A percentile compares a stretch with the other conserved stretches of the same genome.
phyloP scores from a whole-genome alignment of 2,329 filamentous ascomycete genomes.

The Ascochyta viciae-villosae region DNA sequence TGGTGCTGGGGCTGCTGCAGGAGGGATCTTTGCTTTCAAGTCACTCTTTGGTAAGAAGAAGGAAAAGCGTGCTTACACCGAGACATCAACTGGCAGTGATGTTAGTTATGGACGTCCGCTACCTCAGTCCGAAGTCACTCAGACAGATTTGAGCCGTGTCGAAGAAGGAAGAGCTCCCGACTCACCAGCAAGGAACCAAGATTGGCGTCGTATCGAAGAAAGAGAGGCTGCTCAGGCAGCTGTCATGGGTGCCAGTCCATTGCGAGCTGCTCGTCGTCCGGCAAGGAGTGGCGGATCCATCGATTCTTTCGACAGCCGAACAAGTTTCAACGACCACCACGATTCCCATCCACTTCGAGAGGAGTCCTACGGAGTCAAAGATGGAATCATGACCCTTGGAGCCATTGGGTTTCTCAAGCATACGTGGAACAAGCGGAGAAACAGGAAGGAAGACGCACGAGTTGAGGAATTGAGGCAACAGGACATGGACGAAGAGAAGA shows the following conservation, averaged over 20 bases:
- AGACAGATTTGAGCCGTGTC: conserved; percentile 56
- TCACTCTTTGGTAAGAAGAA: conserved; percentile 67
- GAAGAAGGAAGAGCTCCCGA: conserved; percentile 63
- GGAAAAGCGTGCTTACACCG: conserved; percentile 44
- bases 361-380: conserved; percentile 48
- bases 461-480: conserved; percentile 62
- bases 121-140: conserved; percentile 56
- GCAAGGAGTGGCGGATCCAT: conserved; percentile 48
- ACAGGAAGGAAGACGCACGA: conserved; percentile 65
- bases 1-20: conserved; percentile 52
- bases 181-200: conserved; percentile 50
- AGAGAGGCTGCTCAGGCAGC: conserved; percentile 47
- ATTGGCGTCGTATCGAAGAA: conserved; percentile 49
- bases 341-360: conserved; percentile 25
- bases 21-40: conserved; percentile 51
- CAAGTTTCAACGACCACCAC: conserved; percentile 46
- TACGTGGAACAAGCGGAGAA: conserved; percentile 60
- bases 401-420: conserved; percentile 52
- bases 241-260: conserved; percentile 57
- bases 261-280: conserved; percentile 39
- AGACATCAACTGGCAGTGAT: conserved; percentile 57
- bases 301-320: conserved; percentile 51
- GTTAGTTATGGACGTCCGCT: conserved; percentile 61
- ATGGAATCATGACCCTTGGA: conserved; percentile 58
- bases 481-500: conserved; percentile 60